Conservation (phyloP, 768 basidiomycete species). For the Leccinum incarnatum region DNA sequence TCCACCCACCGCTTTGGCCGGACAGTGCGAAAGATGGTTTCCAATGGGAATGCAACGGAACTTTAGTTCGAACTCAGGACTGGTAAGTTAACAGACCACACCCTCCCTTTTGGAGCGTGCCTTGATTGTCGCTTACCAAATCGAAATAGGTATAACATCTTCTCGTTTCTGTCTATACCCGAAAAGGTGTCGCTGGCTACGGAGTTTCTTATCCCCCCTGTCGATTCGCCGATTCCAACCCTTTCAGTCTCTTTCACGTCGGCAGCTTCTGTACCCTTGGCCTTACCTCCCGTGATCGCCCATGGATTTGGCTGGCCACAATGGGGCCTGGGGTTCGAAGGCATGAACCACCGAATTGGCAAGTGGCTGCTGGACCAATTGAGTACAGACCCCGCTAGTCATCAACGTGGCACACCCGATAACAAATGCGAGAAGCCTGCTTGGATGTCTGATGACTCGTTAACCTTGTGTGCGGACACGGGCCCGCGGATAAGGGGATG, state of each 20-base stretch:
- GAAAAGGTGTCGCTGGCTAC: slow-evolving; percentile 71
- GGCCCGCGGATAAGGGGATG: slow-evolving; percentile 63
- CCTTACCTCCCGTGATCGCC: slow-evolving; percentile 73
- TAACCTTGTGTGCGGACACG: neutral
- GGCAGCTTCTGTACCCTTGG: slow-evolving; percentile 77
- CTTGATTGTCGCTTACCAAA: slow-evolving; percentile 6
- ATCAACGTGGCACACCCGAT: neutral
- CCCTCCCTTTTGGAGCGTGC: neutral
- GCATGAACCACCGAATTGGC: slow-evolving; percentile 75
- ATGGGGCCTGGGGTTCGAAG: slow-evolving; percentile 76
- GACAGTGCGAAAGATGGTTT: slow-evolving; percentile 74
- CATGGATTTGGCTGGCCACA: slow-evolving; percentile 82
- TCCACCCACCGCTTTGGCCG: slow-evolving; percentile 87
- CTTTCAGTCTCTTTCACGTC: slow-evolving; percentile 81
- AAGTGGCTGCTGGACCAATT: slow-evolving; percentile 67
- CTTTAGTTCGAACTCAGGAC: slow-evolving; percentile 74
- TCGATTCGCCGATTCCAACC: slow-evolving; percentile 37
- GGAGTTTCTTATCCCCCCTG: slow-evolving; percentile 46
- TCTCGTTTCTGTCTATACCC: slow-evolving; percentile 76
- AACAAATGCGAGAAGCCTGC: neutral
- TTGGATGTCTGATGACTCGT: neutral
- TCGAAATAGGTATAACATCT: slow-evolving; percentile 67
- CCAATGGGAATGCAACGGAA: slow-evolving; percentile 71
- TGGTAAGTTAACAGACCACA: slow-evolving; percentile 50
- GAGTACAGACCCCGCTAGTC: neutral